Conservation (phyloP, 352 stramenopile genomes). For the Blastocystis sp. region DNA sequence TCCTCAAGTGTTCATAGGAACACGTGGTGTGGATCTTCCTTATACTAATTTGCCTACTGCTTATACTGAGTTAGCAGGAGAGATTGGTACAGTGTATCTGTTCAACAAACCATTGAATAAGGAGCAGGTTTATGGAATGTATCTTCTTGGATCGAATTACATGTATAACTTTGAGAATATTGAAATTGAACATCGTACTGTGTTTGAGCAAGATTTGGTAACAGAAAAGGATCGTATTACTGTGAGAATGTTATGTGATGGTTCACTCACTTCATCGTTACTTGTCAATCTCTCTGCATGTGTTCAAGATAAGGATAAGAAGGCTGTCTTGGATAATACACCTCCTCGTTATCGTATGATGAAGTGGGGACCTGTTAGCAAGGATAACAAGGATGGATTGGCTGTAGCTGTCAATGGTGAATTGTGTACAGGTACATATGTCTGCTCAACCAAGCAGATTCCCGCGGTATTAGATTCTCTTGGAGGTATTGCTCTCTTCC, state of each 20-base stretch:
- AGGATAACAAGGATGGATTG: background rate
- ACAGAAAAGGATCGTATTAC: background rate
- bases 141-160: slow-evolving; percentile 49
- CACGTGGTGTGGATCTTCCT: slow-evolving; percentile 33
- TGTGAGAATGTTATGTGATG: slow-evolving; percentile 20
- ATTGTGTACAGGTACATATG: background rate
- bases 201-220: background rate
- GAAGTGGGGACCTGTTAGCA: background rate
- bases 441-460: slow-evolving; percentile 55
- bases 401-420: slow-evolving; percentile 2
- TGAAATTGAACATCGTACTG: background rate
- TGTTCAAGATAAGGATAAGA: slow-evolving; percentile 21
- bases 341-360: background rate
- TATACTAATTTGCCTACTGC: slow-evolving; percentile 24
- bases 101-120: slow-evolving; percentile 11
- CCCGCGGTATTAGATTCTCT: slow-evolving; percentile 31
- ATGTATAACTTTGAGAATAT: slow-evolving; percentile 60
- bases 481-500: slow-evolving; percentile 25
- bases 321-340: slow-evolving; percentile 34
- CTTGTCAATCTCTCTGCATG: slow-evolving; percentile 43
- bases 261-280: slow-evolving; percentile 1
- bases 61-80: slow-evolving; percentile 31
- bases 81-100: slow-evolving; percentile 51
- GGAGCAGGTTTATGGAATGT: slow-evolving; percentile 18
- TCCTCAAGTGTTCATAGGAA: slow-evolving; percentile 12